These are phyloP conservation scores for Candolleomyces aberdarensis DNA, from an alignment of 768 basidiomycete species.

Conservation along the genomic window DNA sequence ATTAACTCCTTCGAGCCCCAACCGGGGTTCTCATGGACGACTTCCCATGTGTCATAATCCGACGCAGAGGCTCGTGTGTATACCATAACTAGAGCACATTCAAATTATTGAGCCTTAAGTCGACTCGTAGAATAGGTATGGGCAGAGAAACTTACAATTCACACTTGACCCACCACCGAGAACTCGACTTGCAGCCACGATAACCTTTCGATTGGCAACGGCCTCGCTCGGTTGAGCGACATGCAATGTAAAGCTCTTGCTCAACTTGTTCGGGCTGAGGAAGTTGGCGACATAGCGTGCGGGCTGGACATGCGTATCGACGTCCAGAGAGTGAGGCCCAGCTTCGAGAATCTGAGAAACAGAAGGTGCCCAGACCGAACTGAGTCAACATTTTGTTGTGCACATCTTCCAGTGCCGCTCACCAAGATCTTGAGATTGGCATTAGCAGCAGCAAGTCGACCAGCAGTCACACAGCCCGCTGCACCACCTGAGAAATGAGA, in stretches of 20 bases:
- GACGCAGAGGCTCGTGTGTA: conserved; percentile 59
- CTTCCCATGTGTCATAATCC: conserved; percentile 66
- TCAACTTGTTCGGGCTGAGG: conserved; percentile 16
- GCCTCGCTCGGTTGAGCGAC: conserved; percentile 40
- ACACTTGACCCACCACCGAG: conserved; percentile 63
- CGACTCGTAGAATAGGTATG: not conserved
- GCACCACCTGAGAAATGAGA: conserved; percentile 40
- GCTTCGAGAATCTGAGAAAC: conserved; percentile 48
- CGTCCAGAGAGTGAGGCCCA: conserved; percentile 47
- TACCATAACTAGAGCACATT: conserved; percentile 36
- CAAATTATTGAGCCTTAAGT: not conserved
- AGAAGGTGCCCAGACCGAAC: not conserved
- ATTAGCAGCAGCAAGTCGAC: conserved; percentile 51
- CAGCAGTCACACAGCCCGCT: conserved; percentile 53
- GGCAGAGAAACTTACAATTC: conserved; percentile 42
- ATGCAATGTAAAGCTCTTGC: conserved; percentile 44
- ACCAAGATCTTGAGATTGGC: conserved; percentile 55
- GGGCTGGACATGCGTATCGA: conserved; percentile 50
- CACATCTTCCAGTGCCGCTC: conserved; percentile 7
- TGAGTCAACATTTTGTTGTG: not conserved
- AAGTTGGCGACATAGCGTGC: conserved; percentile 47
- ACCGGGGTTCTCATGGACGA: conserved; percentile 46
- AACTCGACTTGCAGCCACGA: conserved; percentile 45
- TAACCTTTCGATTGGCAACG: conserved; percentile 37
- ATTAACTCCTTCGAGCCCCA: conserved; percentile 60